Evolutionary conservation across 129 eudicot genomes (phyloP).

Genomic region (Silybum marianum): DNA sequence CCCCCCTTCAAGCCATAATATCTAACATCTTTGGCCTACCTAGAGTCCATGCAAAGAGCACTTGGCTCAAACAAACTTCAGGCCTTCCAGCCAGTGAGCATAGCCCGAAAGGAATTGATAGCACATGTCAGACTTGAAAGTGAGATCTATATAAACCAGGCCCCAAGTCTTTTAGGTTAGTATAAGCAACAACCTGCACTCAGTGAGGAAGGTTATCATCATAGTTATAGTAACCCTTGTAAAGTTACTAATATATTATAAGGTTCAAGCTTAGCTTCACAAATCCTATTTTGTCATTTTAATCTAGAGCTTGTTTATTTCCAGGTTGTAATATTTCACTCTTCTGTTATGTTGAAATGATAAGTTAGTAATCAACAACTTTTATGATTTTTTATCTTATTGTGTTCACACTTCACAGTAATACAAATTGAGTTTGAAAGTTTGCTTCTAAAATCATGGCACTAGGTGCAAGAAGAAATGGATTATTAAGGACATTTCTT

Average conservation of each 20-base stretch:
- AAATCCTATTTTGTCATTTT: not conserved
- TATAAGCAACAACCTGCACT: conserved; percentile 10
- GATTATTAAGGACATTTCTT: not conserved
- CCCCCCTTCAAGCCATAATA: not conserved
- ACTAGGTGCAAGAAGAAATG: not conserved
- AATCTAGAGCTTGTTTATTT: conserved; percentile 11
- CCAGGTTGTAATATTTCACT: not conserved
- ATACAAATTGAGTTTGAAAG: not conserved
- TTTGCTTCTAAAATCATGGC: conserved; percentile 10
- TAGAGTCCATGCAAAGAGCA: not conserved
- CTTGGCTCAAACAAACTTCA: not conserved
- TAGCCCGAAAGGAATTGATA: conserved; percentile 3
- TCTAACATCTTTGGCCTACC: not conserved
- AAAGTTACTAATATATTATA: not conserved
- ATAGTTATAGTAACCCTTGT: conserved; percentile 9
- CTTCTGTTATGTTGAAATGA: not conserved
- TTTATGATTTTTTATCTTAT: not conserved
- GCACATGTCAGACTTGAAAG: not conserved
- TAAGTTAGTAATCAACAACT: not conserved
- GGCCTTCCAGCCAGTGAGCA: not conserved
- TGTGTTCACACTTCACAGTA: not conserved
- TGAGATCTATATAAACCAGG: not conserved
- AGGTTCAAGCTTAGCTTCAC: not conserved
- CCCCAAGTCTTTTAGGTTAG: conserved; percentile 11
- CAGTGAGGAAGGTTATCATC: conserved; percentile 5